A percentile compares a stretch with the other conserved stretches of the same genome.
Conservation (phyloP, 2,329 filamentous ascomycete genomes). For the Penicillium sp. region DNA sequence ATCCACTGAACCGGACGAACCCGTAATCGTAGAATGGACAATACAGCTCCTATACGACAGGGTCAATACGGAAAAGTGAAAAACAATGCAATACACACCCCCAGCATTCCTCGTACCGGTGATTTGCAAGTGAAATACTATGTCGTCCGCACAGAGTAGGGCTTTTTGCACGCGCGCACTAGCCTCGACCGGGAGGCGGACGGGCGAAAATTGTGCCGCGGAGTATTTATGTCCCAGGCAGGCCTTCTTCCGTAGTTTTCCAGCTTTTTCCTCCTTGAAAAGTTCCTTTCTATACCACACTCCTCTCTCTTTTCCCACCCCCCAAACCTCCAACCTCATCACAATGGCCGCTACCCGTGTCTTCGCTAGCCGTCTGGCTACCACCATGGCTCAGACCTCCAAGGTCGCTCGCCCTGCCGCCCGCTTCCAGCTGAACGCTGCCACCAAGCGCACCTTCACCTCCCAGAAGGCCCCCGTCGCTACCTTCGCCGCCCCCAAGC, state of each 20-base stretch:
- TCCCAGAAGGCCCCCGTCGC: conserved; percentile 41
- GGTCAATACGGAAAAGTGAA: conserved; percentile 15
- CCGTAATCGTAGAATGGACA: conserved; percentile 13
- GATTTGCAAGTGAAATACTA: conserved; percentile 25
- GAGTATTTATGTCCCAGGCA: conserved; percentile 42
- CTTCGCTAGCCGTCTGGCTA: conserved; percentile 75
- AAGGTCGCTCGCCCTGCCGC: conserved; percentile 79
- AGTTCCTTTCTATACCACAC: conserved; percentile 33
- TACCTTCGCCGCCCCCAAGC: conserved; percentile 75
- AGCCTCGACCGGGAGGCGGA: conserved; percentile 37
- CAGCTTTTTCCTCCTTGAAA: conserved; percentile 42
- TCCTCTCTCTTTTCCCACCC: conserved; percentile 27
- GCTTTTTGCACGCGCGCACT: conserved; percentile 36
- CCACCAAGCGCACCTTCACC: conserved; percentile 73
- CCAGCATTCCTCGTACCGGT: conserved; percentile 25
- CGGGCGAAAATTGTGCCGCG: conserved; percentile 44
- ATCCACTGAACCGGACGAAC: conserved; percentile 16
- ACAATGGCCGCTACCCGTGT: conserved; percentile 81
- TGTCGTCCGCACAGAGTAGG: conserved; percentile 32
- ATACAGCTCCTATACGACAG: background rate
- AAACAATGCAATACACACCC: conserved; percentile 20
- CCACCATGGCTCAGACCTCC: conserved; percentile 69
- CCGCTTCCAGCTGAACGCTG: conserved; percentile 65
- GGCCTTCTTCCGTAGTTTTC: conserved; percentile 37
- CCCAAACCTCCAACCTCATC: conserved; percentile 48